Percentiles rank a stretch among this genome's conserved stretches.
These are phyloP conservation scores for Mrakia gelida DNA, from an alignment of 768 basidiomycete species.

Conservation along the genomic window DNA sequence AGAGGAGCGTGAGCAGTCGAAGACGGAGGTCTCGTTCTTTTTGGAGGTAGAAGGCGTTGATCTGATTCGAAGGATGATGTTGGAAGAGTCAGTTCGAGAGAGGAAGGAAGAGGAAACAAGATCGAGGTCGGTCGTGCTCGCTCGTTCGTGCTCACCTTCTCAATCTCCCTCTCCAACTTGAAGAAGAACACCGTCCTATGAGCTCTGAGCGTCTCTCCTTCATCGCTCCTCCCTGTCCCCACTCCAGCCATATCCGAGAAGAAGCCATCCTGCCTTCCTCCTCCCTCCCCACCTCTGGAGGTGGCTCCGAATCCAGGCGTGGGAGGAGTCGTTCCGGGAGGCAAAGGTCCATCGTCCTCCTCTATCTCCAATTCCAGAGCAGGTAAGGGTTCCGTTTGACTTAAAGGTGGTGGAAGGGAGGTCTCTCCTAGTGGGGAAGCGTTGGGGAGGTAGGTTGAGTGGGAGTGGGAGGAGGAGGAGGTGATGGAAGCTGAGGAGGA, in stretches of 20 bases:
- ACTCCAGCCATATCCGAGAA: not conserved
- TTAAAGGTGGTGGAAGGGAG: not conserved
- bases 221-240: slow-evolving; percentile 42
- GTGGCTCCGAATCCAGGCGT: slow-evolving; percentile 27
- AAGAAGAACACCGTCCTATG: slow-evolving; percentile 98
- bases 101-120: not conserved
- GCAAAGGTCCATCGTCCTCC: slow-evolving; percentile 21
- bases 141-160: slow-evolving; percentile 62
- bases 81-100: not conserved
- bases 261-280: not conserved
- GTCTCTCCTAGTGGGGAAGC: not conserved
- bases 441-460: not conserved
- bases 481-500: slow-evolving; percentile 42
- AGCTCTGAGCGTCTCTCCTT: slow-evolving; percentile 80
- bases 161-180: slow-evolving; percentile 92
- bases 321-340: slow-evolving; percentile 21
- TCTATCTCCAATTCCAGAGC: not conserved
- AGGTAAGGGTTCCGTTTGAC: not conserved
- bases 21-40: slow-evolving; percentile 92
- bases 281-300: not conserved
- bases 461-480: slow-evolving; percentile 17
- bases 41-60: slow-evolving; percentile 95
- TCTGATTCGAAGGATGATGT: slow-evolving; percentile 55
- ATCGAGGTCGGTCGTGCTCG: not conserved
- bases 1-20: slow-evolving; percentile 84